These are phyloP conservation scores for Crucibulum parvulum DNA, from an alignment of 1,284 basidiomycete species.

Conservation along the genomic window DNA sequence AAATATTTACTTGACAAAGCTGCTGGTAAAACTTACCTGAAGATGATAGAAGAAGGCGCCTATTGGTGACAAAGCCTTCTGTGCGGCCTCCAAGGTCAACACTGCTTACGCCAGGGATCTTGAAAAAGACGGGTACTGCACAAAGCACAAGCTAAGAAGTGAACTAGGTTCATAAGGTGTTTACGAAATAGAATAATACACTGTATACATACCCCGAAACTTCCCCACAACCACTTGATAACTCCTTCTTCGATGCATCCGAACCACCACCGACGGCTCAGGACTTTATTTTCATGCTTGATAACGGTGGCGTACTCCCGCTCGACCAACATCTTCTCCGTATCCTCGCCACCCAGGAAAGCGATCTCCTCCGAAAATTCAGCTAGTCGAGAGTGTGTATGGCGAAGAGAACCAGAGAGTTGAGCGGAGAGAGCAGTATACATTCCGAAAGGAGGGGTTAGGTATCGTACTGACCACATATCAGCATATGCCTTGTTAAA, in stretches of 20 bases:
- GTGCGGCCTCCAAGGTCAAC: constrained; percentile 85
- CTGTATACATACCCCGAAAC: constrained; percentile 74
- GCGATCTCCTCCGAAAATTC: constrained; percentile 97
- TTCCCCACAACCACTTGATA: constrained; percentile 98
- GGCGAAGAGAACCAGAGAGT: constrained; percentile 89
- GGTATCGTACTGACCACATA: constrained; percentile 66
- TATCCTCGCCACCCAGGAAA: constrained; percentile 90
- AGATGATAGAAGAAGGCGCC: constrained; percentile 86
- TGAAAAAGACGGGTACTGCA: constrained; percentile 94
- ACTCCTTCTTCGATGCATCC: constrained; percentile 94
- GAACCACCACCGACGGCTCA: constrained; percentile 88
- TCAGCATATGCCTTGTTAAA: background rate
- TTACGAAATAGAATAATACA: background rate
- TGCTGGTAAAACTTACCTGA: constrained; percentile 53
- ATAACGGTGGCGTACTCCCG: constrained; percentile 89
- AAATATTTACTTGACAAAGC: too few relatives aligned
- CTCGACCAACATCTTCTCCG: constrained; percentile 94
- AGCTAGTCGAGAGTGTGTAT: constrained; percentile 92
- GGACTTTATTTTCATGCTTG: constrained; percentile 88
- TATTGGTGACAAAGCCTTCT: constrained; percentile 95
- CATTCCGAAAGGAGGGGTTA: constrained; percentile 94
- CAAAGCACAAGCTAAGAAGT: constrained; percentile 80
- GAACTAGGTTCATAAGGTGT: background rate
- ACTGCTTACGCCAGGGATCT: constrained; percentile 75
- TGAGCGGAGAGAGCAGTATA: constrained; percentile 88